Evolutionary conservation across 495 filamentous ascomycete genomes (phyloP).

Genomic region (Penicillium arizonense): DNA sequence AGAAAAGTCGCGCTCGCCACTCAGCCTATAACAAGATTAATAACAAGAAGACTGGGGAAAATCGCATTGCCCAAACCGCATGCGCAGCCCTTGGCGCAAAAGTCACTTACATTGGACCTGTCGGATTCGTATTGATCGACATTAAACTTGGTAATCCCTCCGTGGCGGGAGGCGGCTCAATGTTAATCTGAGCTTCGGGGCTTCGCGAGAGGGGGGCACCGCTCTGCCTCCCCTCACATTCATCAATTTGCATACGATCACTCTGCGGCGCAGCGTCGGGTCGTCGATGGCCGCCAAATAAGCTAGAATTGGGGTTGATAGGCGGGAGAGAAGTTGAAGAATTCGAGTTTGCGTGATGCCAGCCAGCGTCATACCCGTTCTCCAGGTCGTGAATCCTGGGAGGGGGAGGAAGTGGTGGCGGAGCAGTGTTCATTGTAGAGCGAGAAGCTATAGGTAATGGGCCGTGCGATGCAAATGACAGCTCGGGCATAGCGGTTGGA

Average conservation of each 20-base stretch:
- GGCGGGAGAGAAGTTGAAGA: conserved; percentile 37
- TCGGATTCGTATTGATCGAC: conserved; percentile 31
- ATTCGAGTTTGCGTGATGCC: conserved; percentile 55
- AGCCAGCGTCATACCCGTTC: conserved; percentile 58
- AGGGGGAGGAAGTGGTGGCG: conserved; percentile 65
- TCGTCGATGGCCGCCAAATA: conserved; percentile 47
- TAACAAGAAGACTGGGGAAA: background rate
- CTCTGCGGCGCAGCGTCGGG: conserved; percentile 27
- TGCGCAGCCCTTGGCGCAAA: background rate
- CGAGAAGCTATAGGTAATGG: conserved; percentile 58
- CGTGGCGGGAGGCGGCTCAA: conserved; percentile 46
- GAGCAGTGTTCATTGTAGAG: conserved; percentile 44
- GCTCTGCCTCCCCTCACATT: conserved; percentile 32
- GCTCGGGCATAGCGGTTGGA: conserved; percentile 29
- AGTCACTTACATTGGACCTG: conserved; percentile 46
- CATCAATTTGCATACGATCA: conserved; percentile 44
- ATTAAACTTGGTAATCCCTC: conserved; percentile 45
- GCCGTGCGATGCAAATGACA: conserved; percentile 37
- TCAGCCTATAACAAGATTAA: conserved; percentile 44
- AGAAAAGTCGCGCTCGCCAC: conserved; percentile 58
- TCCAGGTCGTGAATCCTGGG: conserved; percentile 51
- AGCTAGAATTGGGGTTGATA: conserved; percentile 53
- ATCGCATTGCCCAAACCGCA: background rate
- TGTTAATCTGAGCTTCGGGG: conserved; percentile 43
- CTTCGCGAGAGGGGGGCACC: conserved; percentile 31